Evolutionary conservation across 2,329 filamentous ascomycete genomes (phyloP), one percentile per base, ranked within the genome.

Genomic region (Botrytis deweyae): DNA sequence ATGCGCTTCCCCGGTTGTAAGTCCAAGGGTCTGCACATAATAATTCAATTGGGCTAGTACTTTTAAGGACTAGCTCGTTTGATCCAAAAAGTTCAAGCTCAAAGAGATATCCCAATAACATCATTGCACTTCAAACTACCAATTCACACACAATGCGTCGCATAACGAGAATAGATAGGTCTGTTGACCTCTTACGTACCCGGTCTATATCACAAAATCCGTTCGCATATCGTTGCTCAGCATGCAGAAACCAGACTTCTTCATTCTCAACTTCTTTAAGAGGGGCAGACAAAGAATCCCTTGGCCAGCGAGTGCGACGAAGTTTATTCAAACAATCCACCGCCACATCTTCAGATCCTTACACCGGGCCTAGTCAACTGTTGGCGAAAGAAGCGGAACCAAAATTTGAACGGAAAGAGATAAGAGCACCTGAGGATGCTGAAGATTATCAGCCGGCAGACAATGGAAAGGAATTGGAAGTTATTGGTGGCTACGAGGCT

Each of bases 381-480:
- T 75, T 12, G 74, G 79, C 70, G 76, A 80, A 74, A 70, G 76
- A 66, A 75, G 70, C 25, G 66, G 75, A 76, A 72, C 63, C 46
- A 38, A 40, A 61, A 36, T 9, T 66, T n/a, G 73, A 76, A 49
- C n/a, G n/a, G 74, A 40, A 71, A 20, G 61, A 72, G 62, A 68
- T 58, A 22, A 61, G 29, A 65, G 64, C 59, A n/a, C 20, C 65
- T 8, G 66, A 72, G 29, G 73, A 77, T 75, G 77, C 76, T 71
- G 75, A 75, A 63, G 77, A 49, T 18, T 89, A 89, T 80, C 78
- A 82, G 69, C 83, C 83, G 29, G 85, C 87, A 40, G 80, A 80
- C 49, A 85, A 82, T 5, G 88, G 87, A 86, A 82, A 87, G 71
- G 86, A 85, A 0, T 80, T 92, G 74, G 84, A 87, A 76, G 82